A percentile compares a stretch with the other conserved stretches of the same genome.
phyloP scores from a whole-genome alignment of 208 protist genomes.

The Phytomonas sp. region DNA sequence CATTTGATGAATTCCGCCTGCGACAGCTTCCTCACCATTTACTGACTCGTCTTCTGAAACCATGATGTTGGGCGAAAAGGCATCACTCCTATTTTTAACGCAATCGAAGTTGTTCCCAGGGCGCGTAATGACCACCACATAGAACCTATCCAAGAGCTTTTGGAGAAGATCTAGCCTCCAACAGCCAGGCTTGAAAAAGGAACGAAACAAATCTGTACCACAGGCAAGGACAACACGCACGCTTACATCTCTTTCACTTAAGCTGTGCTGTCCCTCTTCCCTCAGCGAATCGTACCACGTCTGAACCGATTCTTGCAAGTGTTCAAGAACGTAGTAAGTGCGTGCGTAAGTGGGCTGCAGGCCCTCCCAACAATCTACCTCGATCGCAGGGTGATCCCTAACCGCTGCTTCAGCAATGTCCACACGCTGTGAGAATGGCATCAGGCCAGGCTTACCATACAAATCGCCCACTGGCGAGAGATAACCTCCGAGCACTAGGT shows the following conservation, averaged over 20 bases:
- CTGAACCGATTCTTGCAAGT: constrained; percentile 43
- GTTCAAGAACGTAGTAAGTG: constrained; percentile 52
- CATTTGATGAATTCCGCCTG: background rate
- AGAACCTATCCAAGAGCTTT: constrained; percentile 44
- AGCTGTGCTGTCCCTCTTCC: constrained; percentile 9
- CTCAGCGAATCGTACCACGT: constrained; percentile 30
- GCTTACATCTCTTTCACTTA: constrained; percentile 13
- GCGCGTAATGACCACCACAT: constrained; percentile 33
- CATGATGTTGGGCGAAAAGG: background rate
- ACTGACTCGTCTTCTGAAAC: background rate
- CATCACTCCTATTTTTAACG: background rate
- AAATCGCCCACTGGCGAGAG: constrained; percentile 69
- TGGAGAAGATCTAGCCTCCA: constrained; percentile 56
- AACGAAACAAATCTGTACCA: constrained; percentile 66
- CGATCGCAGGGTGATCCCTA: constrained; percentile 26
- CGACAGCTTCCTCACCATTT: background rate
- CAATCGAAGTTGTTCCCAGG: background rate
- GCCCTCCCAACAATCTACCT: constrained; percentile 73
- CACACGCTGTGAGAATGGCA: constrained; percentile 28
- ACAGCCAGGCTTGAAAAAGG: constrained; percentile 56
- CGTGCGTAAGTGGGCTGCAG: constrained; percentile 49
- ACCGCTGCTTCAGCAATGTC: constrained; percentile 31
- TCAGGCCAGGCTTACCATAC: constrained; percentile 66
- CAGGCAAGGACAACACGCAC: constrained; percentile 55
- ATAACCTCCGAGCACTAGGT: constrained; percentile 59